Percentiles rank a stretch among this genome's conserved stretches.
phyloP scores from a whole-genome alignment of 164 flowering plant species.

The Magnolia changhungtana region DNA sequence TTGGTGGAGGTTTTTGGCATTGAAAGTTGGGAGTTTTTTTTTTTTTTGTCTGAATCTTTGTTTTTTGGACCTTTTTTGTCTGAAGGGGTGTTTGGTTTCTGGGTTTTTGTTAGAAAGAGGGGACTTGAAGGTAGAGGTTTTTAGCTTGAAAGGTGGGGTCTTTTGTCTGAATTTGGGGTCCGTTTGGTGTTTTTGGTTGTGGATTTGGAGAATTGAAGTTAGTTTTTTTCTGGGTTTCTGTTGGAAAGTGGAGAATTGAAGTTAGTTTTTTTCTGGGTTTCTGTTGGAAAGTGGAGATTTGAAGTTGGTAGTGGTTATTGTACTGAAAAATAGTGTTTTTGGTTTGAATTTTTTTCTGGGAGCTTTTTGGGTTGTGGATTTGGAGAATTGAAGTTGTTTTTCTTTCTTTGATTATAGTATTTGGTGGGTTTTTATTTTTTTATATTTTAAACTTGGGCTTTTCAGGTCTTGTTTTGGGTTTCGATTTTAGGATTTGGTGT shows the following conservation, averaged over 20 bases:
- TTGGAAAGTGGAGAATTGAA: not conserved
- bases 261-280: not conserved
- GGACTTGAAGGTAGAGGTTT: not conserved
- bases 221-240: not conserved
- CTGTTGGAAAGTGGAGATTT: not conserved
- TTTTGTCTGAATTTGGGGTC: not conserved
- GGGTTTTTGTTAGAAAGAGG: not conserved
- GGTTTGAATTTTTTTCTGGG: not conserved
- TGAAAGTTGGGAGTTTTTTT: not conserved
- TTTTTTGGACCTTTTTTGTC: not conserved
- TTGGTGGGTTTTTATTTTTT: not conserved
- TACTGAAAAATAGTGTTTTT: not conserved
- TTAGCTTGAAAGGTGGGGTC: not conserved
- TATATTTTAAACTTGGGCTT: not conserved
- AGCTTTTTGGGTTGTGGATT: not conserved
- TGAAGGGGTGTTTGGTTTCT: not conserved
- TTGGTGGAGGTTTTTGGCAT: not conserved
- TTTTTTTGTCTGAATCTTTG: not conserved
- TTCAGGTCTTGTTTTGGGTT: conserved; percentile 2
- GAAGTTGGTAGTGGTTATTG: not conserved
- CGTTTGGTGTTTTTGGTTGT: not conserved
- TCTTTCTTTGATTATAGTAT: no score
- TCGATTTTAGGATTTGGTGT: not conserved
- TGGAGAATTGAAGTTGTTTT: no score
- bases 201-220: not conserved